Conservation (phyloP, 345 rosid species). For the Eucalyptus pauciflora region DNA sequence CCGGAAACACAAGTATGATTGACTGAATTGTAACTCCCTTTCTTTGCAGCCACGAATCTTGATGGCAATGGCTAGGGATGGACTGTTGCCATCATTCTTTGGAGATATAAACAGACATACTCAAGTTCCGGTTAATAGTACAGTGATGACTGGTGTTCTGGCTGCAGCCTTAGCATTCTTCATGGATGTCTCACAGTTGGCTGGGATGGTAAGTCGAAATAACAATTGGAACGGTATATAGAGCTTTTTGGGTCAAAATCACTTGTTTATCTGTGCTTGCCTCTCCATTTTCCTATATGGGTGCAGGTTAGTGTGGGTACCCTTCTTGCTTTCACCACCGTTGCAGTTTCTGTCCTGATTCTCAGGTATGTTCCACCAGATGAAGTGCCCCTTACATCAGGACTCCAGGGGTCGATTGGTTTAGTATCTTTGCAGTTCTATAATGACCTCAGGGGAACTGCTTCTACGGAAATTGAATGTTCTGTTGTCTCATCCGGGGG, state of each 20-base stretch:
- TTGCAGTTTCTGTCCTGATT: constrained; percentile 78
- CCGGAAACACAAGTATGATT: background rate
- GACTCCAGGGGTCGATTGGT: constrained; percentile 65
- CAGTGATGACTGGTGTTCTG: constrained; percentile 54
- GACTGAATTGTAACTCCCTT: background rate
- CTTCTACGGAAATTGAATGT: background rate
- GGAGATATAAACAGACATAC: constrained; percentile 57
- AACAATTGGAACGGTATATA: background rate
- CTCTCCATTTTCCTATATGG: background rate
- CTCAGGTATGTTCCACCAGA: constrained; percentile 96
- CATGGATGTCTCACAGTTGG: constrained; percentile 82
- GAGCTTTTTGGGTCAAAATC: background rate
- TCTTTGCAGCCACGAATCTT: constrained; percentile 64
- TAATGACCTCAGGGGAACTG: constrained; percentile 17
- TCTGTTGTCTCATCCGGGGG: constrained; percentile 17
- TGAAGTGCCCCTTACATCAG: constrained; percentile 68
- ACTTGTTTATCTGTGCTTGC: background rate
- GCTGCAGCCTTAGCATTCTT: constrained; percentile 63
- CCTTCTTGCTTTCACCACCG: constrained; percentile 91
- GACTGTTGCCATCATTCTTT: constrained; percentile 71
- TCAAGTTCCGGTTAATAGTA: constrained; percentile 78
- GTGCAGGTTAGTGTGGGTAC: constrained; percentile 97
- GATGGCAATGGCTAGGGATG: constrained; percentile 97
- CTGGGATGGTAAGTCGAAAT: constrained; percentile 60
- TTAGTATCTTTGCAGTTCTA: constrained; percentile 4